A percentile compares a stretch with the other conserved stretches of the same genome.
These are phyloP conservation scores for Corinectria fuckeliana DNA, from an alignment of 2,329 filamentous ascomycete species.

Conservation along the genomic window DNA sequence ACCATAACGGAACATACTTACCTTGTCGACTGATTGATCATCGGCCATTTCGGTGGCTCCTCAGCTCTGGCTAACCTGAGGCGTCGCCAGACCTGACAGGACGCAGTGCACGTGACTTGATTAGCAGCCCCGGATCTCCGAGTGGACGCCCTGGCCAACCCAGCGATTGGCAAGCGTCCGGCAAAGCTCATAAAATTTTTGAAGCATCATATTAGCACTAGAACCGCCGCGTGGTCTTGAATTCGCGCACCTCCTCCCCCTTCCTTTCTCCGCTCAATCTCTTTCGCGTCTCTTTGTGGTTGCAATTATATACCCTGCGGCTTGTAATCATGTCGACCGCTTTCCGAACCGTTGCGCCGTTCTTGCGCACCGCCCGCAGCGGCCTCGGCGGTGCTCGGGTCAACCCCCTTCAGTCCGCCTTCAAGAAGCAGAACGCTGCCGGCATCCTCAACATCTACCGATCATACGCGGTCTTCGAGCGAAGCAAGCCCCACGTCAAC, in stretches of 20 bases:
- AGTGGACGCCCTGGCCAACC: constrained; percentile 26
- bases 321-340: constrained; percentile 76
- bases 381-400: constrained; percentile 72
- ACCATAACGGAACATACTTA: neutral
- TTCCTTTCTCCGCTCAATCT: constrained; percentile 27
- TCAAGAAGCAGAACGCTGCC: constrained; percentile 67
- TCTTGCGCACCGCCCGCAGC: constrained; percentile 81
- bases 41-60: neutral
- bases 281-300: constrained; percentile 36
- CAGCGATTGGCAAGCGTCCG: constrained; percentile 20
- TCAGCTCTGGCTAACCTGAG: neutral
- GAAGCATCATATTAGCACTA: constrained; percentile 37
- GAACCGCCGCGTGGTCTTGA: constrained; percentile 33
- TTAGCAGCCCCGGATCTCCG: constrained; percentile 18
- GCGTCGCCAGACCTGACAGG: neutral
- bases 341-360: constrained; percentile 77
- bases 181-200: constrained; percentile 48
- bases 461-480: constrained; percentile 76
- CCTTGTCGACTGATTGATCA: no score
- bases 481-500: constrained; percentile 97
- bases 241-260: constrained; percentile 23
- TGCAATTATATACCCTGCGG: constrained; percentile 34
- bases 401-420: constrained; percentile 78
- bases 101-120: constrained; percentile 33
- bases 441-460: constrained; percentile 71